Evolutionary conservation across 805 yeast genomes (phyloP).

Genomic region (Barnettozyma salicaria): DNA sequence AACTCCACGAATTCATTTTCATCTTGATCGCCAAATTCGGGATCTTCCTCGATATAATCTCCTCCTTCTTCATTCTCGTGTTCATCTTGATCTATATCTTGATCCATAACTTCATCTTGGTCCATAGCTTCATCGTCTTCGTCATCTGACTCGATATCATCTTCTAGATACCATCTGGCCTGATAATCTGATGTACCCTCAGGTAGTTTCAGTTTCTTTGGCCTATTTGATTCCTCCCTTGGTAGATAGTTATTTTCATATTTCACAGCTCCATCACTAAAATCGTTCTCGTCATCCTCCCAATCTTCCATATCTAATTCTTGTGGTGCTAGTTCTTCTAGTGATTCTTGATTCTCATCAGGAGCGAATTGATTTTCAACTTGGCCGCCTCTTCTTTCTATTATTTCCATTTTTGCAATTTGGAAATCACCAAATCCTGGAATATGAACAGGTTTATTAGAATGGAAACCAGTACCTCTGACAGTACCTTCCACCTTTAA

Average conservation of each 20-base stretch:
- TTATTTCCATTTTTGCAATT: slow-evolving; percentile 56
- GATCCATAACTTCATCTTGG: slow-evolving; percentile 22
- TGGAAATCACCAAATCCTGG: slow-evolving; percentile 91
- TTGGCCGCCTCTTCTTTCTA: slow-evolving; percentile 28
- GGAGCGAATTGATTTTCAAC: slow-evolving; percentile 26
- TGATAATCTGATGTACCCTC: slow-evolving; percentile 76
- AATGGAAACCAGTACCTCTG: slow-evolving; percentile 79
- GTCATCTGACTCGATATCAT: slow-evolving; percentile 31
- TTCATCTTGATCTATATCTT: slow-evolving; percentile 29
- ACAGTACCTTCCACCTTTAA: slow-evolving; percentile 75
- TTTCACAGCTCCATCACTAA: slow-evolving; percentile 28
- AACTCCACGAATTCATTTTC: slow-evolving; percentile 63
- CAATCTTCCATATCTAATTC: slow-evolving; percentile 43
- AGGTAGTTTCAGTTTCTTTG: slow-evolving; percentile 46
- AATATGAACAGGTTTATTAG: slow-evolving; percentile 73
- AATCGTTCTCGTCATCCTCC: slow-evolving; percentile 30
- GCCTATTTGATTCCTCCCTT: slow-evolving; percentile 22
- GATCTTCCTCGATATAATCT: slow-evolving; percentile 23
- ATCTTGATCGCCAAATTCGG: slow-evolving; percentile 27
- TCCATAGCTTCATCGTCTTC: slow-evolving; percentile 20
- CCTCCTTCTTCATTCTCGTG: slow-evolving; percentile 28
- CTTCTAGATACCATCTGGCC: slow-evolving; percentile 72
- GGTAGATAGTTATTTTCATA: slow-evolving; percentile 37
- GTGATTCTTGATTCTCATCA: slow-evolving; percentile 43
- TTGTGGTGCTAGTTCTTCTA: slow-evolving; percentile 56